Evolutionary conservation across 352 stramenopile species (phyloP).

Genomic region (Pythium oligandrum): DNA sequence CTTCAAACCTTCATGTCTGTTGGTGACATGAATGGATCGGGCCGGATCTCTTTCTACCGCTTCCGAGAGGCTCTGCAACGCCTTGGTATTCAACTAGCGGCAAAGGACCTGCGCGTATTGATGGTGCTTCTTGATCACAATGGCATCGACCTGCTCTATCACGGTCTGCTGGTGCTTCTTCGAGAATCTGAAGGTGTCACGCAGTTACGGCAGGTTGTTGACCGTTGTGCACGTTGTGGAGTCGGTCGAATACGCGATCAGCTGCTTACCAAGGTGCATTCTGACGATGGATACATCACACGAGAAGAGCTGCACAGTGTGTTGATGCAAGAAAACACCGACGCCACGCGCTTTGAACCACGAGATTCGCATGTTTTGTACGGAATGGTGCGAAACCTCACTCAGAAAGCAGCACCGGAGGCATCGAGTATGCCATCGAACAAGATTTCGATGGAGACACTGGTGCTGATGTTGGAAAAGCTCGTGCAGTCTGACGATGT

Average conservation of each 20-base stretch:
- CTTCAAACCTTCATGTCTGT: conserved; percentile 30
- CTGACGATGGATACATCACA: conserved; percentile 32
- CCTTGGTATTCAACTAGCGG: conserved; percentile 25
- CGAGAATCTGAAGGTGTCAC: conserved; percentile 20
- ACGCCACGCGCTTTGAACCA: conserved; percentile 27
- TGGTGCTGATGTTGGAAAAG: conserved; percentile 31
- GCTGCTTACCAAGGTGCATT: conserved; percentile 27
- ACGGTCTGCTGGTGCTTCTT: conserved; percentile 35
- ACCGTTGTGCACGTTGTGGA: conserved; percentile 33
- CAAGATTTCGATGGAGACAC: conserved; percentile 28
- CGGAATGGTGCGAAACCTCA: conserved; percentile 15
- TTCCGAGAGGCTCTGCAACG: conserved; percentile 37
- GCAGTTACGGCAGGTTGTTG: conserved; percentile 20
- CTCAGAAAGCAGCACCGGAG: conserved; percentile 3
- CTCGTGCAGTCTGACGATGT: neutral
- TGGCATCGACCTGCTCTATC: conserved; percentile 45
- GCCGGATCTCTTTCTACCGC: conserved; percentile 32
- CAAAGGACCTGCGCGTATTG: conserved; percentile 39
- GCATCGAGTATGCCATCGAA: neutral
- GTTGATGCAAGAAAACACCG: conserved; percentile 26
- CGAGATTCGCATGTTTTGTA: conserved; percentile 35
- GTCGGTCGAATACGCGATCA: conserved; percentile 33
- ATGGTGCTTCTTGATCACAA: conserved; percentile 48
- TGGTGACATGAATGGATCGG: conserved; percentile 44
- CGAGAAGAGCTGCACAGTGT: conserved; percentile 36